Percentiles rank a stretch among this genome's conserved stretches.
Conservation (phyloP, 441 rosid genomes). For the Geranium incanum region DNA sequence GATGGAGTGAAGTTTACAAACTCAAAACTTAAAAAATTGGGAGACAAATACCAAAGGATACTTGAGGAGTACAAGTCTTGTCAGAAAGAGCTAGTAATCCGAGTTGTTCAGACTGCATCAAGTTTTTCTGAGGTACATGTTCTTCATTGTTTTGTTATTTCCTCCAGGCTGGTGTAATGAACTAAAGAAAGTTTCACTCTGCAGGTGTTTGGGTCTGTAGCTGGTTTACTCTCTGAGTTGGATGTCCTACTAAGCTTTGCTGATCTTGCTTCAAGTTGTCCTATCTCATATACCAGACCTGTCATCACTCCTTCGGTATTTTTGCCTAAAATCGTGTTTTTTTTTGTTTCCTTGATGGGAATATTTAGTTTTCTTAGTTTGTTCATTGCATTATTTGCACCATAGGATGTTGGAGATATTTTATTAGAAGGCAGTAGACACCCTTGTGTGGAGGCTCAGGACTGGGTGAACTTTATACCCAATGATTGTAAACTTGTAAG, state of each 20-base stretch:
- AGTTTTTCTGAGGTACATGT: conserved; percentile 72
- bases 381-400: conserved; percentile 18
- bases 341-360: conserved; percentile 13
- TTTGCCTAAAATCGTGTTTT: conserved; percentile 9
- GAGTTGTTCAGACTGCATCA: conserved; percentile 71
- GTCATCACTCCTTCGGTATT: conserved; percentile 66
- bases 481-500: conserved; percentile 94
- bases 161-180: conserved; percentile 13
- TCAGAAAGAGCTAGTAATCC: conserved; percentile 75
- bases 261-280: conserved; percentile 88
- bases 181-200: conserved; percentile 24
- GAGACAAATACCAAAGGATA: conserved; percentile 80
- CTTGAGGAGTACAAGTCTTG: conserved; percentile 71
- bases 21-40: conserved; percentile 84
- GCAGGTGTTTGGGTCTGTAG: conserved; percentile 80
- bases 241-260: conserved; percentile 96
- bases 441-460: conserved; percentile 99
- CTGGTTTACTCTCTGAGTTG: conserved; percentile 72
- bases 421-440: conserved; percentile 89
- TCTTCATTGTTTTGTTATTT: conserved; percentile 15
- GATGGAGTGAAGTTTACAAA: conserved; percentile 98
- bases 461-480: conserved; percentile 99
- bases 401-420: conserved; percentile 77
- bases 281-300: conserved; percentile 91
- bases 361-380: conserved; percentile 10